Evolutionary conservation across 805 yeast species (phyloP).

Genomic region (Candida pseudofarinosa): DNA sequence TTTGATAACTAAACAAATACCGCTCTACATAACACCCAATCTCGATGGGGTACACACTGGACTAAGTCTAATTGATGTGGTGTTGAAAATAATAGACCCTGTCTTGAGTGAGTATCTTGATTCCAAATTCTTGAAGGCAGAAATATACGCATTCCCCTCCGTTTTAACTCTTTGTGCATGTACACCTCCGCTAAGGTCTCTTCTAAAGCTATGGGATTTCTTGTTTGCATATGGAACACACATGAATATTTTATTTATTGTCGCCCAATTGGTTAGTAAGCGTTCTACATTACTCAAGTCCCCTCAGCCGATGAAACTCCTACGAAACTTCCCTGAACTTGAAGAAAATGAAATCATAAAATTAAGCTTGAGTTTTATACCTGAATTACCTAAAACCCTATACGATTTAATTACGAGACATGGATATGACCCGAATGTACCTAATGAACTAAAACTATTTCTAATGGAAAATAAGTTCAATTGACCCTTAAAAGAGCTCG

Average conservation of each 20-base stretch:
- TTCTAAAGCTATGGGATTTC: conserved; percentile 82
- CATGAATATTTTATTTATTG: conserved; percentile 76
- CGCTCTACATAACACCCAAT: conserved; percentile 72
- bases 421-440: conserved; percentile 48
- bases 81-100: conserved; percentile 69
- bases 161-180: conserved; percentile 83
- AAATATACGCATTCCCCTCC: conserved; percentile 81
- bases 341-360: conserved; percentile 73
- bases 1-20: conserved; percentile 61
- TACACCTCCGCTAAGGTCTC: conserved; percentile 77
- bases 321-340: conserved; percentile 69
- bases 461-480: conserved; percentile 7
- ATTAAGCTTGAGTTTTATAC: conserved; percentile 73
- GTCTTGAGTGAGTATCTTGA: conserved; percentile 56
- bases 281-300: conserved; percentile 59
- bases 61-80: conserved; percentile 64
- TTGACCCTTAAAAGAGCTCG: conserved; percentile 22
- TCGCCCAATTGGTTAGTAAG: conserved; percentile 74
- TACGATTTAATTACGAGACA: conserved; percentile 64
- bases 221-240: conserved; percentile 88
- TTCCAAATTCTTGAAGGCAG: conserved; percentile 70
- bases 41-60: conserved; percentile 82
- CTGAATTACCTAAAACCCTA: conserved; percentile 63
- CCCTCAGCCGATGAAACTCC: conserved; percentile 66
- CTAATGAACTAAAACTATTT: conserved; percentile 26